Evolutionary conservation across 257 asterid genomes (phyloP), one percentile per base, ranked within the genome.

Genomic region (Voacanga thouarsii): DNA sequence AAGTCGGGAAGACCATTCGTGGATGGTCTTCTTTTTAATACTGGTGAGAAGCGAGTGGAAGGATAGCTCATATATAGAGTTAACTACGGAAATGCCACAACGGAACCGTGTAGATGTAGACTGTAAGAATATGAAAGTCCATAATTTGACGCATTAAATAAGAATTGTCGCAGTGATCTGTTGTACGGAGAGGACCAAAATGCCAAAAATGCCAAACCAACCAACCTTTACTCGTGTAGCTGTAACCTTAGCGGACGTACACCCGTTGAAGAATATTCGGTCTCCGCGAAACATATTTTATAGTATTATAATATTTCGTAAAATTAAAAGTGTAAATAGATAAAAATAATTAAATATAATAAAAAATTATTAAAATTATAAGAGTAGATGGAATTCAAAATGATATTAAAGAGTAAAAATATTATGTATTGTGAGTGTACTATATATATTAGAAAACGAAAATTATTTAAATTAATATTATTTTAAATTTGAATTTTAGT

Each of bases 61-160:
- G 44, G 65, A 51, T 21, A 23, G 0, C 18, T 16, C 39, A 23
- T 37, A 55, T 33, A 23, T 74, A 9, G 39, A 16, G 9, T 39
- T 37, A 74, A 74, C 53, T 56, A 21, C 68, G 1, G 1, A 39
- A 74, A 56, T 74, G 77, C 77, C 77, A 24, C 77, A 39, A 30
- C 47, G 6, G 64, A 56, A 56, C 49, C 77, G 77, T 41, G 77
- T 74, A 6, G 37, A 33, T 33, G 37, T 33, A 33, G 37, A 33
- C 37, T 33, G 37, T 1, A 33, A 33, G 37, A 14, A 5, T 1
- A 0, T 0, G 16, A 33, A 73, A 43, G 3, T 1, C 30, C 19
- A 72, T 10, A 72, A 72, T 49, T 72, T 72, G 12, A 28, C 23
- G 43, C 43, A 28, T 24, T 55, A 33, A 23, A 59, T 8, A 10